Evolutionary conservation across 78 protist genomes (phyloP).

Genomic region (Dictyostelium brefeldianum): DNA sequence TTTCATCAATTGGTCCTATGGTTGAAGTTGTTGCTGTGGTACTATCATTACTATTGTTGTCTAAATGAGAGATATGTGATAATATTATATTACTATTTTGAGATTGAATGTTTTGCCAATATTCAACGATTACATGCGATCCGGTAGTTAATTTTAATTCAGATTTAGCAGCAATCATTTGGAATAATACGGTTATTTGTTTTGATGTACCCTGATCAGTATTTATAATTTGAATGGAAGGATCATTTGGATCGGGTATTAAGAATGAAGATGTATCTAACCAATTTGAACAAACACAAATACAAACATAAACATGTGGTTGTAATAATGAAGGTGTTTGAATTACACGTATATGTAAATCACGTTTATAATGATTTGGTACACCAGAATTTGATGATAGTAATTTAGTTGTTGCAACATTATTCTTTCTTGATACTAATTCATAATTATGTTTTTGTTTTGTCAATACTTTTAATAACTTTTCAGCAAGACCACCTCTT

Average conservation of each 20-base stretch:
- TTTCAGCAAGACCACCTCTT: slow-evolving; percentile 10
- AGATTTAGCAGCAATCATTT: slow-evolving; percentile 1
- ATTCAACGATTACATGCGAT: not conserved
- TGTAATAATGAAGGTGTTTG: slow-evolving; percentile 5
- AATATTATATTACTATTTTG: not conserved
- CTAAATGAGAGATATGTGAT: slow-evolving; percentile 10
- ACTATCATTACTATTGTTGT: not conserved
- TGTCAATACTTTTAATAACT: not conserved
- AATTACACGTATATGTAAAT: not conserved
- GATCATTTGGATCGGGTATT: not conserved
- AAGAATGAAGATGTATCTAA: not conserved
- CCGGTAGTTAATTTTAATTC: slow-evolving; percentile 27
- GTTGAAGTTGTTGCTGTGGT: not conserved
- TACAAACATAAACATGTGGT: slow-evolving; percentile 28
- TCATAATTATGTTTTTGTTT: not conserved
- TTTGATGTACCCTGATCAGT: not conserved
- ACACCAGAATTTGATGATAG: not conserved
- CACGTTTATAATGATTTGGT: not conserved
- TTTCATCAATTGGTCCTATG: not conserved
- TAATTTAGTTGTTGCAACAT: not conserved
- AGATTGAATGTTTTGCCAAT: slow-evolving; percentile 7
- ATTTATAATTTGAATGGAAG: not conserved
- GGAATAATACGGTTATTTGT: not conserved
- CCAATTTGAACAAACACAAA: slow-evolving; percentile 16
- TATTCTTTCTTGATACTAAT: not conserved